phyloP scores from a whole-genome alignment of 306 rosid species.

The Quercus bicolor region DNA sequence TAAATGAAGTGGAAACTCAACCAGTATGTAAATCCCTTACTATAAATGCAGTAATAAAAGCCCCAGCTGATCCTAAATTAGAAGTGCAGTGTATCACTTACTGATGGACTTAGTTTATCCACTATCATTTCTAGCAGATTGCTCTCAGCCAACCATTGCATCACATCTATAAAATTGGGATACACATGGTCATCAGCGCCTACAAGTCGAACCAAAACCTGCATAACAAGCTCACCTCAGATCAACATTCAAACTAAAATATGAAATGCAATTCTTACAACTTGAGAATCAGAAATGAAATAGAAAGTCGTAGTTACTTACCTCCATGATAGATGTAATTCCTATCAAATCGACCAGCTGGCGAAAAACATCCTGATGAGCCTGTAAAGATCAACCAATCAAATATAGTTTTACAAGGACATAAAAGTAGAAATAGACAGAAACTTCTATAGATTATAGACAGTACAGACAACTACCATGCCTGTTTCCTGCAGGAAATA shows the following conservation, averaged over 20 bases:
- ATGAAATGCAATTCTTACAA: neutral
- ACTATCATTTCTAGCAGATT: constrained; percentile 95
- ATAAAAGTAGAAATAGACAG: neutral
- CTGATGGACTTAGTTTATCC: constrained; percentile 86
- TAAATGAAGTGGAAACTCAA: neutral
- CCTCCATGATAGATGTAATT: constrained; percentile 99
- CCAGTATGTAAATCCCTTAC: neutral
- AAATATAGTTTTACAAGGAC: constrained; percentile 11
- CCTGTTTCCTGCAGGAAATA: neutral
- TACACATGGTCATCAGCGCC: constrained; percentile 92
- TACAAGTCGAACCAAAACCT: constrained; percentile 95
- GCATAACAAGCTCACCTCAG: constrained; percentile 30
- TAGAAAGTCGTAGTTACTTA: constrained; percentile 19
- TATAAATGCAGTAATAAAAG: neutral
- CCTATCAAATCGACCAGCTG: constrained; percentile 96
- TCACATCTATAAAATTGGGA: constrained; percentile 90
- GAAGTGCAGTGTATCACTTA: constrained; percentile 42
- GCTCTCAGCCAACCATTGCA: constrained; percentile 97
- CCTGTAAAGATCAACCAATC: constrained; percentile 49
- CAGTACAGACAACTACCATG: neutral
- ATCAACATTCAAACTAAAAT: constrained; percentile 18
- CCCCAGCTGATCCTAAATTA: neutral
- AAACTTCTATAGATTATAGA: neutral
- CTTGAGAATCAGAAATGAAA: neutral
- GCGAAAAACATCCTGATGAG: constrained; percentile 84